Conservation (phyloP, 2,329 filamentous ascomycete genomes). For the Cryphonectria nitschkei region DNA sequence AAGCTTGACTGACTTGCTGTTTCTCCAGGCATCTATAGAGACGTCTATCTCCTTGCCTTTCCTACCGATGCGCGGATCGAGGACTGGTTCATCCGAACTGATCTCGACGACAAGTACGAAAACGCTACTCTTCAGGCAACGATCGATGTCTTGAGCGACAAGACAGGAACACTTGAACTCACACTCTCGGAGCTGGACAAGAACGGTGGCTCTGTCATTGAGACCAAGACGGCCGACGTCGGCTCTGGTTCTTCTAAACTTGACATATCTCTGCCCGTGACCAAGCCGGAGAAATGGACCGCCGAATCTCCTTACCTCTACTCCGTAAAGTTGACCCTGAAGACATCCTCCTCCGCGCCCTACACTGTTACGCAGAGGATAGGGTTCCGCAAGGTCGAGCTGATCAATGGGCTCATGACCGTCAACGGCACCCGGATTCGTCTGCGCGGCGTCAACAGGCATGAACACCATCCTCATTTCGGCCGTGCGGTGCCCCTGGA, state of each 20-base stretch:
- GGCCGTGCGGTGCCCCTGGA: conserved; percentile 67
- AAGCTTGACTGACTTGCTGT: neutral
- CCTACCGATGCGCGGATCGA: conserved; percentile 55
- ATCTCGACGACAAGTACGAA: conserved; percentile 55
- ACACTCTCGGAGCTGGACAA: conserved; percentile 46
- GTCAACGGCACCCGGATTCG: conserved; percentile 67
- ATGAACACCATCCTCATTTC: conserved; percentile 69
- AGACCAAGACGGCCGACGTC: conserved; percentile 35
- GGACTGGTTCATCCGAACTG: conserved; percentile 59
- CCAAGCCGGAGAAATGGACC: conserved; percentile 67
- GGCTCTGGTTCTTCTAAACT: conserved; percentile 38
- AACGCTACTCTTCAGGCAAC: conserved; percentile 54
- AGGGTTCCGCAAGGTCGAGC: conserved; percentile 67
- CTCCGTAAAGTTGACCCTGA: conserved; percentile 50
- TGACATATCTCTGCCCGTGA: conserved; percentile 50
- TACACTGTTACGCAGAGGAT: conserved; percentile 56
- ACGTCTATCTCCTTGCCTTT: conserved; percentile 65
- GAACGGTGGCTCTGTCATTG: conserved; percentile 40
- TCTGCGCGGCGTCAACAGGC: conserved; percentile 68
- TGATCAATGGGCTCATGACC: conserved; percentile 61
- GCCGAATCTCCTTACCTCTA: conserved; percentile 69
- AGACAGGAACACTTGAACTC: conserved; percentile 44
- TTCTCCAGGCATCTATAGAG: conserved; percentile 62
- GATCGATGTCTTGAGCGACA: conserved; percentile 45
- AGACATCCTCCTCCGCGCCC: conserved; percentile 28